Conservation (phyloP, 1,284 basidiomycete species). For the Cutaneotrichosporon sp. region DNA sequence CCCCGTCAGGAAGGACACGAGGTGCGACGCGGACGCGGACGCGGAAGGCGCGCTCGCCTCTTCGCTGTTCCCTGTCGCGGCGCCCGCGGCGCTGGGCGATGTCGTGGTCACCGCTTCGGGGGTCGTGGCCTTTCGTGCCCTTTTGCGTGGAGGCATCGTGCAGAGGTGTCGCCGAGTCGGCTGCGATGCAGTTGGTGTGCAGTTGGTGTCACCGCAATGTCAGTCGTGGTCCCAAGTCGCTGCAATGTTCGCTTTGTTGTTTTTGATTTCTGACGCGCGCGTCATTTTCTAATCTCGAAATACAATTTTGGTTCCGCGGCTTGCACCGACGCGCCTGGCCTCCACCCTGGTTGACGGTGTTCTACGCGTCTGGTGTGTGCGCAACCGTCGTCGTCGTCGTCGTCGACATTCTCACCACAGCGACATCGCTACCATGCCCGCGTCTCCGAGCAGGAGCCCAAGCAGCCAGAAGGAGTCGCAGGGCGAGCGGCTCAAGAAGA, state of each 20-base stretch:
- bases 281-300: not conserved
- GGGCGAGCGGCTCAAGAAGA: conserved; percentile 5
- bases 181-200: too few species aligned
- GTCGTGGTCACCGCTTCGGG: not conserved
- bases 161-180: too few species aligned
- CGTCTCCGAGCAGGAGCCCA: conserved; percentile 17
- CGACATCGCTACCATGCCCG: conserved; percentile 5
- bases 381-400: not conserved
- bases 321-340: conserved; percentile 1
- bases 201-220: too few species aligned
- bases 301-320: conserved; percentile 7
- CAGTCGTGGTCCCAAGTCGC: too few species aligned
- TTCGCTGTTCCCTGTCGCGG: not conserved
- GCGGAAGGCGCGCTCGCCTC: not conserved
- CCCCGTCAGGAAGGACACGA: conserved; percentile 42
- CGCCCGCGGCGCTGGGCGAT: not conserved
- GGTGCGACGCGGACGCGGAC: conserved; percentile 21
- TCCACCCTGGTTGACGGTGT: conserved; percentile 18
- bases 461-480: conserved; percentile 1
- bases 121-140: not conserved
- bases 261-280: too few species aligned
- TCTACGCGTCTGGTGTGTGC: conserved; percentile 7
- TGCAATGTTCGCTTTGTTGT: too few species aligned
- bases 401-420: not conserved
- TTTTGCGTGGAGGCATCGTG: not conserved